Percentiles rank a stretch among this genome's conserved stretches.
These are phyloP conservation scores for Cryphonectria radicalis DNA, from an alignment of 2,329 filamentous ascomycete species.

Conservation along the genomic window DNA sequence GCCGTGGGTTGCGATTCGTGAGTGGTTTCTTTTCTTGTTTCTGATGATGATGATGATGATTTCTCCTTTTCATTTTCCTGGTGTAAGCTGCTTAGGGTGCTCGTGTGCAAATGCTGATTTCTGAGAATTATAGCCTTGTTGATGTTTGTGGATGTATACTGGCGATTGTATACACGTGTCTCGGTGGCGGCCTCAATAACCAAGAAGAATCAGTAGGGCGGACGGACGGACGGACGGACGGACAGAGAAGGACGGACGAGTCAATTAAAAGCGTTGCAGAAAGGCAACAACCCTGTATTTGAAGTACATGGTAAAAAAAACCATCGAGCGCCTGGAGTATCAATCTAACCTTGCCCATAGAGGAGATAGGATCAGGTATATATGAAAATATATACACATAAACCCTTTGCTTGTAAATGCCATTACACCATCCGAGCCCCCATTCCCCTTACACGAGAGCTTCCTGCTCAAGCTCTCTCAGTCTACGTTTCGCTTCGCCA, in stretches of 20 bases:
- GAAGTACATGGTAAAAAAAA: background rate
- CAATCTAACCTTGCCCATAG: conserved; percentile 23
- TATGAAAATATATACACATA: background rate
- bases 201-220: conserved; percentile 48
- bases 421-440: conserved; percentile 14
- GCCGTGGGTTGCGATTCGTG: conserved; percentile 58
- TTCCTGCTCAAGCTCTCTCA: background rate
- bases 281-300: background rate
- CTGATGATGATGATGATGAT: background rate
- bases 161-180: conserved; percentile 51
- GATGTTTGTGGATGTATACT: conserved; percentile 59
- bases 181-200: conserved; percentile 37
- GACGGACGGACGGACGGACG: background rate
- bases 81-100: background rate
- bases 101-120: background rate
- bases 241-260: background rate
- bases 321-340: conserved; percentile 1
- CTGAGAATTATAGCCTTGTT: conserved; percentile 46
- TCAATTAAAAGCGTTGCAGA: background rate
- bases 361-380: conserved; percentile 21
- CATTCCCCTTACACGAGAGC: conserved; percentile 44
- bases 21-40: conserved; percentile 38
- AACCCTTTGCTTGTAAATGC: conserved; percentile 17
- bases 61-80: background rate
- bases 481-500: conserved; percentile 50